Evolutionary conservation across 78 protist species (phyloP).

Genomic region (Dictyostelium citrinum): DNA sequence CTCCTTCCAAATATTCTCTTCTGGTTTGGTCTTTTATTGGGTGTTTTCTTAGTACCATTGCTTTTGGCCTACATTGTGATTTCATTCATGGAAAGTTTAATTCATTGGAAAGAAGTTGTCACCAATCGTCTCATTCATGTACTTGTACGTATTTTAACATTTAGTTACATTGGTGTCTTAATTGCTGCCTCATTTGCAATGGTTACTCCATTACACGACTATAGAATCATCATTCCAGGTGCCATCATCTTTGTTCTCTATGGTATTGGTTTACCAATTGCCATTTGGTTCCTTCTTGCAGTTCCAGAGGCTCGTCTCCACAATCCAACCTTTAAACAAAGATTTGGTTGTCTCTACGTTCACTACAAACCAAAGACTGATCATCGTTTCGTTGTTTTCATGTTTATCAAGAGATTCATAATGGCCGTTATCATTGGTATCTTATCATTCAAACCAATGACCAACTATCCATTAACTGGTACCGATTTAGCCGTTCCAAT

Average conservation of each 20-base stretch:
- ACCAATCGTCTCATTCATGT: slow-evolving; percentile 45
- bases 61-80: not conserved
- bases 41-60: slow-evolving; percentile 56
- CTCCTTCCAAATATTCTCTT: slow-evolving; percentile 65
- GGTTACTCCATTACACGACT: slow-evolving; percentile 5
- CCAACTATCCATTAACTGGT: slow-evolving; percentile 32
- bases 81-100: slow-evolving; percentile 3
- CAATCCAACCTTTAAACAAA: slow-evolving; percentile 70
- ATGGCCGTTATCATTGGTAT: slow-evolving; percentile 72
- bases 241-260: slow-evolving; percentile 51
- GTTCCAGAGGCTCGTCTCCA: slow-evolving; percentile 72
- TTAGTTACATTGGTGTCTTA: slow-evolving; percentile 50
- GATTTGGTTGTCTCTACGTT: slow-evolving; percentile 67
- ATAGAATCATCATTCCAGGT: slow-evolving; percentile 62
- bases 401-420: slow-evolving; percentile 53
- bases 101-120: slow-evolving; percentile 67
- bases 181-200: slow-evolving; percentile 32
- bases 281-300: slow-evolving; percentile 17
- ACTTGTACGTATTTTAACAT: slow-evolving; percentile 15
- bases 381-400: slow-evolving; percentile 60
- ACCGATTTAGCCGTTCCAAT: slow-evolving; percentile 62
- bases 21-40: slow-evolving; percentile 46
- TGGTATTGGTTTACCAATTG: slow-evolving; percentile 72
- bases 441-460: slow-evolving; percentile 37
- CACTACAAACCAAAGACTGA: slow-evolving; percentile 76